Percentiles rank a stretch among this genome's conserved stretches.
Conservation (phyloP, 192 early-diverging fungal species). For the Phycomyces blakesleeanus region DNA sequence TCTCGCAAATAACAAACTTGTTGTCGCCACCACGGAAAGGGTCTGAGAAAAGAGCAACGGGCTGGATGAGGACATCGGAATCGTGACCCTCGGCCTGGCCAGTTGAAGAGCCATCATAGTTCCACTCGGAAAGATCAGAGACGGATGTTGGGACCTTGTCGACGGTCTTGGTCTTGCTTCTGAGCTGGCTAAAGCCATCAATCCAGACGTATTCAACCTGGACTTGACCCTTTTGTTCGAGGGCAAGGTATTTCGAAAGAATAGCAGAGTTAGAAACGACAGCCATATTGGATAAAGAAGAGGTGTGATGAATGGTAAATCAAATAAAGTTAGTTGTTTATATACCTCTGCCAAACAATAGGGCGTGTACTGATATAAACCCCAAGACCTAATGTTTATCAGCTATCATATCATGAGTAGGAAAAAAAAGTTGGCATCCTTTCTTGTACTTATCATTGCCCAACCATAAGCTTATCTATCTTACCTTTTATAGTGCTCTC, state of each 20-base stretch:
- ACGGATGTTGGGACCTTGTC: conserved; percentile 20
- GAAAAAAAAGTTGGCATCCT: too few relatives aligned
- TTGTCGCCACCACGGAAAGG: conserved; percentile 55
- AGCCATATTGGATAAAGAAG: conserved; percentile 16
- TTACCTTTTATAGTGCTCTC: too few relatives aligned
- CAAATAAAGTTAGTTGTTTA: too few relatives aligned
- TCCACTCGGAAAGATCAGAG: conserved; percentile 48
- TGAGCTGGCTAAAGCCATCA: conserved; percentile 42
- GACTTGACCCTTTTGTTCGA: conserved; percentile 46
- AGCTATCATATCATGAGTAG: too few relatives aligned
- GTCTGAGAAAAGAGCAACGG: conserved; percentile 45
- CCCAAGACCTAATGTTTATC: too few relatives aligned
- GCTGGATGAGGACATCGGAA: conserved; percentile 50
- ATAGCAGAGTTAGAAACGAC: conserved; percentile 37
- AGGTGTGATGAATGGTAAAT: too few relatives aligned
- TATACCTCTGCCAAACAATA: too few relatives aligned
- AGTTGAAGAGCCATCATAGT: conserved; percentile 55
- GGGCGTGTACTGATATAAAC: too few relatives aligned
- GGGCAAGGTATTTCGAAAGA: conserved; percentile 47
- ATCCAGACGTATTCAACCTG: conserved; percentile 57
- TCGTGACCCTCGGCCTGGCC: conserved; percentile 49
- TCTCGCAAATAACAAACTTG: conserved; percentile 50
- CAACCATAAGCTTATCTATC: too few relatives aligned
- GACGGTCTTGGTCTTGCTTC: conserved; percentile 49
- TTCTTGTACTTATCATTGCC: too few relatives aligned